Conservation (phyloP, 768 basidiomycete species). For the Leccinum sublutescens region DNA sequence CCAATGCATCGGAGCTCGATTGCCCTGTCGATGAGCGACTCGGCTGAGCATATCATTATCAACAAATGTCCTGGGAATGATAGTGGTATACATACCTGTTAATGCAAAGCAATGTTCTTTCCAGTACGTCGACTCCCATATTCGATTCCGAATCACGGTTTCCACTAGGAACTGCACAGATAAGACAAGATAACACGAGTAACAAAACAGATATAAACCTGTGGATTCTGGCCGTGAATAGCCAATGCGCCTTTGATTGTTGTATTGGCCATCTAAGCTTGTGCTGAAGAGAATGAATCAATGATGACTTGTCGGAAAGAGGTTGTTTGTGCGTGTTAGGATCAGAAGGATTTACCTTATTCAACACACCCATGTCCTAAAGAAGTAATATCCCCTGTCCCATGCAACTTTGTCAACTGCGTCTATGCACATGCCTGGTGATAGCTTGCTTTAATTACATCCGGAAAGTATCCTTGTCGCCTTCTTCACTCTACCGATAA, state of each 20-base stretch:
- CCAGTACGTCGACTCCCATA: constrained; percentile 95
- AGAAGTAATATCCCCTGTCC: neutral
- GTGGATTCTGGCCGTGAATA: constrained; percentile 97
- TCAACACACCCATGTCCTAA: constrained; percentile 6
- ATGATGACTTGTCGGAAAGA: neutral
- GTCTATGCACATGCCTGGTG: too few relatives aligned
- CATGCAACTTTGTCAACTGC: too few relatives aligned
- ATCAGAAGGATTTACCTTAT: constrained; percentile 28
- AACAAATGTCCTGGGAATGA: neutral
- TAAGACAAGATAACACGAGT: constrained; percentile 11
- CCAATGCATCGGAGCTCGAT: constrained; percentile 81
- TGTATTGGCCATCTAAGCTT: constrained; percentile 77
- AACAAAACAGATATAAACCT: constrained; percentile 50
- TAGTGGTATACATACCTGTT: constrained; percentile 56
- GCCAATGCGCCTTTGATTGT: constrained; percentile 83
- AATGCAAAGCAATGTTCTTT: constrained; percentile 99
- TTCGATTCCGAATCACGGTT: constrained; percentile 92
- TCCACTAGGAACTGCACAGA: constrained; percentile 80
- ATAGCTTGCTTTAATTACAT: neutral
- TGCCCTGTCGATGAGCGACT: constrained; percentile 90
- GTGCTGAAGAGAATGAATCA: neutral
- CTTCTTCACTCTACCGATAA: neutral
- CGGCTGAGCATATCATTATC: constrained; percentile 52
- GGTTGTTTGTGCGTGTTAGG: constrained; percentile 27
- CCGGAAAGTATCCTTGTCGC: too few relatives aligned